Evolutionary conservation across 495 filamentous ascomycete genomes (phyloP), one percentile per base, ranked within the genome.

Genomic region (Hyphodiscus hymeniophilus): DNA sequence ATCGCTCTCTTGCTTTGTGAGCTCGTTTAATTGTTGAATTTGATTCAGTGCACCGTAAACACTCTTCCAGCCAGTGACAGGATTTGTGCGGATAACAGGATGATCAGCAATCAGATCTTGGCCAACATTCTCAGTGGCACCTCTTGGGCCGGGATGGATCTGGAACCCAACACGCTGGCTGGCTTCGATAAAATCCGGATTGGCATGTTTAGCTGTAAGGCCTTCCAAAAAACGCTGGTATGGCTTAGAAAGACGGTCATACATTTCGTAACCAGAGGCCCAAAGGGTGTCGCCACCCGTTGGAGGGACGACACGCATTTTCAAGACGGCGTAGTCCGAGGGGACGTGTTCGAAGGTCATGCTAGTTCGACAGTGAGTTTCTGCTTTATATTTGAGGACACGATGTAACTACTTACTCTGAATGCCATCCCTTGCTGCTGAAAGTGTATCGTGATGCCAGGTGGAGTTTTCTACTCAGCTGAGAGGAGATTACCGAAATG

Each of bases 221-320:
- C 66, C 62, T 51, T 89, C 84, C 11, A 88, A 68, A 63, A 87
- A 86, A 20, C 64, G 58, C 38, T 75, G 79, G 47, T 81, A 74
- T 0, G 75, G 67, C 17, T 74, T 62, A 0, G 82, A 85, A 51
- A 89, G 63, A 7, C 83, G 77, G 64, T 89, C 85, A 63, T 84
- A 89, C 3, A 87, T 66, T 51, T 89, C 85, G 58, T 89, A 90
- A n/a, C 81, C 83, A 0, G 81, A 84, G 18, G 81, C 84, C 81
- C 80, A 87, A 28, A 90, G 73, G 45, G 65, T 71, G 68, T 80
- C 83, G 33, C 84, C 84, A 13, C 84, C 84, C 0, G 80, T 82
- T 42, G 68, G 66, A 11, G 84, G 81, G 20, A 84, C 63, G 24
- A 78, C 67, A 8, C 71, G 72, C 17, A 89, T 63, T 20, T 75